phyloP scores from a whole-genome alignment of 257 asterid genomes.

The Salvia rosmarinus region DNA sequence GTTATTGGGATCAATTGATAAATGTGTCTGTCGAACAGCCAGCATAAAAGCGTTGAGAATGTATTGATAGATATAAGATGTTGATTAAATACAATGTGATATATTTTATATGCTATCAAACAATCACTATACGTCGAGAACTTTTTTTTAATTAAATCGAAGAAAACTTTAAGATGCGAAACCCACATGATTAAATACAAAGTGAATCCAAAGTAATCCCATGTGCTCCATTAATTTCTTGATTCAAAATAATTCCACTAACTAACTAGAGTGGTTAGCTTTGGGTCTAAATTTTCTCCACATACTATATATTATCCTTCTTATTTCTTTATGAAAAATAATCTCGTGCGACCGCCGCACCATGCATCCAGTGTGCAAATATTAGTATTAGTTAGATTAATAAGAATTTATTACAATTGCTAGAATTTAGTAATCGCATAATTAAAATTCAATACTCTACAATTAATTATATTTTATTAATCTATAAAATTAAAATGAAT shows the following conservation, averaged over 20 bases:
- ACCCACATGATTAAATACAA: neutral
- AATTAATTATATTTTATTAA: no score
- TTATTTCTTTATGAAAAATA: neutral
- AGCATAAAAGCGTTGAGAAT: neutral
- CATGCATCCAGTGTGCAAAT: no score
- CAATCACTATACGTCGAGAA: neutral
- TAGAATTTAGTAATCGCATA: no score
- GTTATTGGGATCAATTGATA: neutral
- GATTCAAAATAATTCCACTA: neutral
- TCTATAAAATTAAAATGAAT: no score
- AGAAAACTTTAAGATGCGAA: neutral
- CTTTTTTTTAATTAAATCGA: neutral
- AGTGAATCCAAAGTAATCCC: slow-evolving; percentile 6
- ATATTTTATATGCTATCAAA: neutral
- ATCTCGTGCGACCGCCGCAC: no score
- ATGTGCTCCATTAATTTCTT: slow-evolving; percentile 3
- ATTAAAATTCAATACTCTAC: no score
- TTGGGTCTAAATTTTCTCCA: neutral
- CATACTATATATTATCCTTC: neutral
- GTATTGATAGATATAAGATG: neutral
- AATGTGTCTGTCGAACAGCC: neutral
- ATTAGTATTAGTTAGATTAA: no score
- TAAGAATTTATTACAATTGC: no score
- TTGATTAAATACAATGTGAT: neutral
- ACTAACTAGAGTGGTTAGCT: neutral